A percentile compares a stretch with the other conserved stretches of the same genome.
Conservation (phyloP, 1,284 basidiomycete genomes). For the Papiliotrema laurentii region DNA sequence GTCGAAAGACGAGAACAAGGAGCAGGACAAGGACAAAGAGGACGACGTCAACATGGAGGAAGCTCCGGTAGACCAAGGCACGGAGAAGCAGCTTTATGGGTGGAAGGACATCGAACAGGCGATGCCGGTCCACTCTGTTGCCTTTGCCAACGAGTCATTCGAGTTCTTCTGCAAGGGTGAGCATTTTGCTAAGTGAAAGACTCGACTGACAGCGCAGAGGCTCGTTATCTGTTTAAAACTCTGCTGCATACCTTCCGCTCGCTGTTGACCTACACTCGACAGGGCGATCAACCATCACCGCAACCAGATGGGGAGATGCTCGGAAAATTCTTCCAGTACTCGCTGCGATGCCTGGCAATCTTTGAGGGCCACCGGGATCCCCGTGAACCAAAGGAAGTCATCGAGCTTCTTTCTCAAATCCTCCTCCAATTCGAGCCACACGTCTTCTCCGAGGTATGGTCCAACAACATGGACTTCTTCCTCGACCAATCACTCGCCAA, state of each 20-base stretch:
- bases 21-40: constrained; percentile 15
- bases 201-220: constrained; percentile 55
- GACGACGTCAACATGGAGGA: constrained; percentile 24
- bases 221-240: constrained; percentile 79
- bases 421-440: constrained; percentile 80
- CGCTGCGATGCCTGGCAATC: constrained; percentile 76
- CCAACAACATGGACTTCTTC: constrained; percentile 82
- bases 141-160: constrained; percentile 68
- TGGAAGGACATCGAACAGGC: constrained; percentile 67
- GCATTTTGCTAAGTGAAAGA: constrained; percentile 14
- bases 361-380: constrained; percentile 68
- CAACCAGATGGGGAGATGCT: constrained; percentile 73
- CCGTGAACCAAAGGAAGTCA: constrained; percentile 77
- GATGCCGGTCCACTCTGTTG: constrained; percentile 68
- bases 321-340: constrained; percentile 79
- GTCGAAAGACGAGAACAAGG: constrained; percentile 43
- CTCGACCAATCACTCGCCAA: constrained; percentile 73
- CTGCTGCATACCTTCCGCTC: constrained; percentile 87
- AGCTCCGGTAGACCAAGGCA: constrained; percentile 7
- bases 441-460: constrained; percentile 93
- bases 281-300: constrained; percentile 69
- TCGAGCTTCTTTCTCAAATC: constrained; percentile 78
- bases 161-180: constrained; percentile 68
- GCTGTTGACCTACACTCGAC: constrained; percentile 71
- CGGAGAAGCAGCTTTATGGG: constrained; percentile 31